A percentile compares a stretch with the other conserved stretches of the same genome.
Evolutionary conservation across 495 filamentous ascomycete genomes (phyloP).

Genomic region (Aspergillus bertholletiae): DNA sequence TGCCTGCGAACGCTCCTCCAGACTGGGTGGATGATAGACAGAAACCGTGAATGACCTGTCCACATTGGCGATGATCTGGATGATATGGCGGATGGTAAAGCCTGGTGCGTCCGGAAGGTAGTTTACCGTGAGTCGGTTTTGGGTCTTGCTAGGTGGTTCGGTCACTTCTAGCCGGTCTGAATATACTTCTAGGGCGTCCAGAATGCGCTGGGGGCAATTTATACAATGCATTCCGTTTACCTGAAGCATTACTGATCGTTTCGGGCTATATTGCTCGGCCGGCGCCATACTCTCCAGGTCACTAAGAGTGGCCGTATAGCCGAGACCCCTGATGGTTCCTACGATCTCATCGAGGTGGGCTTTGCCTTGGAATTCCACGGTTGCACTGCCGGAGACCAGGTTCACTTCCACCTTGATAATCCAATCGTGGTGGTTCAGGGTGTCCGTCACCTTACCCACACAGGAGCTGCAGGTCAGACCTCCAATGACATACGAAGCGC

Average conservation of each 20-base stretch:
- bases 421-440: too few relatives aligned
- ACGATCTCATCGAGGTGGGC: constrained; percentile 56
- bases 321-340: constrained; percentile 72
- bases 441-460: too few relatives aligned
- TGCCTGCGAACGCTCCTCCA: constrained; percentile 77
- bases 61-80: constrained; percentile 59
- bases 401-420: too few relatives aligned
- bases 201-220: constrained; percentile 71
- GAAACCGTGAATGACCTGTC: constrained; percentile 62
- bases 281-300: constrained; percentile 12
- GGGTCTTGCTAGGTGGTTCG: constrained; percentile 47
- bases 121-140: constrained; percentile 64
- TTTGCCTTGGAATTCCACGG: constrained; percentile 57
- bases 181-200: constrained; percentile 48
- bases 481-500: too few relatives aligned
- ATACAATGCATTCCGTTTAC: constrained; percentile 87
- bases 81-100: constrained; percentile 74
- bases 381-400: constrained; percentile 69
- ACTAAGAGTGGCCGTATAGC: constrained; percentile 66
- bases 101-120: constrained; percentile 66
- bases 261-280: constrained; percentile 28
- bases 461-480: too few relatives aligned
- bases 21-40: constrained; percentile 75
- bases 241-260: constrained; percentile 55
- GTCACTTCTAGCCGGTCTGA: constrained; percentile 49